These are phyloP conservation scores for Chamaecyparis obtusa DNA, from an alignment of 75 land plant genomes.

Conservation along the genomic window DNA sequence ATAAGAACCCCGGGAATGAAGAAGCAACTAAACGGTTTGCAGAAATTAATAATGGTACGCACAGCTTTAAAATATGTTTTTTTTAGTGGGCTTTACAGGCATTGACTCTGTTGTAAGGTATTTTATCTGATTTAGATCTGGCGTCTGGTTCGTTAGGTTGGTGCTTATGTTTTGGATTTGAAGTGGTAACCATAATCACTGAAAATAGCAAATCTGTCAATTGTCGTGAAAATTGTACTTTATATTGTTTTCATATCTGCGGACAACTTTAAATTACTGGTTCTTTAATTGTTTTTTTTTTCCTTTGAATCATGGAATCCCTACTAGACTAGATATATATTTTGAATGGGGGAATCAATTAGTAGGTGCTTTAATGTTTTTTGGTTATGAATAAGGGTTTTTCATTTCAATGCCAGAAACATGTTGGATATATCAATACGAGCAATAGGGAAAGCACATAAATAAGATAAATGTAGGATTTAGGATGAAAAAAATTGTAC, in stretches of 20 bases:
- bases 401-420: background rate
- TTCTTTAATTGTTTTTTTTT: no score
- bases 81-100: background rate
- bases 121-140: background rate
- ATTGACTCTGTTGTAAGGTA: background rate
- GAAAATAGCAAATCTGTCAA: background rate
- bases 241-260: background rate
- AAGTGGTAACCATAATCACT: background rate
- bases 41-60: slow-evolving; percentile 79
- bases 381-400: background rate
- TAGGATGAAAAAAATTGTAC: background rate
- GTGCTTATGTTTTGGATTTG: background rate
- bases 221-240: background rate
- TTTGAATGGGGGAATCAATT: background rate
- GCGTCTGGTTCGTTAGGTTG: background rate
- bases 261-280: background rate
- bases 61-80: background rate
- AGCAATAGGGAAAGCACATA: background rate
- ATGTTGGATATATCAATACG: background rate
- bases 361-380: background rate
- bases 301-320: no score
- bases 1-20: slow-evolving; percentile 90
- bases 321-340: no score
- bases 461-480: background rate
- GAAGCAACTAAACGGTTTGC: slow-evolving; percentile 89